A percentile compares a stretch with the other conserved stretches of the same genome.
These are phyloP conservation scores for Hypoxylon sp. DNA, from an alignment of 2,329 filamentous ascomycete species.

Conservation along the genomic window DNA sequence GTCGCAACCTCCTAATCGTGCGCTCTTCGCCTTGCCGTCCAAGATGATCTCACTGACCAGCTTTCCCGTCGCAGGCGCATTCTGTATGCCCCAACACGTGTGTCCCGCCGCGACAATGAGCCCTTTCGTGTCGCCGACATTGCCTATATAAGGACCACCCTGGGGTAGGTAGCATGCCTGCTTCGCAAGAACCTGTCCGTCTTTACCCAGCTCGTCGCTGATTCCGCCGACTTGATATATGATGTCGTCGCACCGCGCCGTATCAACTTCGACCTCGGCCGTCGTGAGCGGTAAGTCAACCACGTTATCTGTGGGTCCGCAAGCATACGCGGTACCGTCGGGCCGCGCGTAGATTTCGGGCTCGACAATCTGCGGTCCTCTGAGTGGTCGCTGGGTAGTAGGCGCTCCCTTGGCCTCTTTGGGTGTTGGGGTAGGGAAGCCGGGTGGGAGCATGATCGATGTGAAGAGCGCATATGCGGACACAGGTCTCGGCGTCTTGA, in stretches of 20 bases:
- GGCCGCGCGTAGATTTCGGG: slow-evolving; percentile 85
- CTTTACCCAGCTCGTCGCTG: slow-evolving; percentile 66
- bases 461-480: slow-evolving; percentile 79
- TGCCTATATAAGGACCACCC: slow-evolving; percentile 78
- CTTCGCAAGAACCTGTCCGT: slow-evolving; percentile 71
- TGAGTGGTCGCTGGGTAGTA: slow-evolving; percentile 36
- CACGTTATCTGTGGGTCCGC: slow-evolving; percentile 74
- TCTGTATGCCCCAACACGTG: slow-evolving; percentile 88
- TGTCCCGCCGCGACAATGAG: slow-evolving; percentile 80
- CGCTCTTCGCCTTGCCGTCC: slow-evolving; percentile 72
- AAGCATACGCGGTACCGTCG: slow-evolving; percentile 82
- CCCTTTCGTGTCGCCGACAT: slow-evolving; percentile 72
- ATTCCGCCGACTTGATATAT: slow-evolving; percentile 72
- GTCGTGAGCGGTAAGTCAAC: slow-evolving; percentile 73
- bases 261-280: slow-evolving; percentile 76
- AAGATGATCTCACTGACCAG: slow-evolving; percentile 75
- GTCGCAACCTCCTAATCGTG: slow-evolving; percentile 68
- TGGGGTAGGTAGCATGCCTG: slow-evolving; percentile 85
- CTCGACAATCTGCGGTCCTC: slow-evolving; percentile 63
- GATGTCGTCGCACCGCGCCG: slow-evolving; percentile 76
- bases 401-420: slow-evolving; percentile 40
- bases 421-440: slow-evolving; percentile 60
- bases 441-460: slow-evolving; percentile 73
- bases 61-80: slow-evolving; percentile 80
- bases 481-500: slow-evolving; percentile 60